Evolutionary conservation across 2,329 filamentous ascomycete species (phyloP).

Genomic region (Pseudocercospora fuligena): DNA sequence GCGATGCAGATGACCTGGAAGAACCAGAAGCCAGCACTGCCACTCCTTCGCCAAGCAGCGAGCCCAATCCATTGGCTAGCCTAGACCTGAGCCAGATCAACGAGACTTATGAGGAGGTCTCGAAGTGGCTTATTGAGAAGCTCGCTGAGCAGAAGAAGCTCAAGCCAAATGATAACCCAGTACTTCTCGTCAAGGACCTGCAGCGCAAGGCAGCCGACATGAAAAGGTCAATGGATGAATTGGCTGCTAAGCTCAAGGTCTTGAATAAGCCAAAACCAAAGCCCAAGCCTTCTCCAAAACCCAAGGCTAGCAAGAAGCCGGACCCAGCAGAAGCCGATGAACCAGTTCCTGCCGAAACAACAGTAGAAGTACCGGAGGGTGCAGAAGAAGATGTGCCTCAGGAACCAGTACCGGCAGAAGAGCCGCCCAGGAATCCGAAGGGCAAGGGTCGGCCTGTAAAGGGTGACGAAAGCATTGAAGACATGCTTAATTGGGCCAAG

Average conservation of each 20-base stretch:
- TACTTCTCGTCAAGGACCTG: conserved; percentile 74
- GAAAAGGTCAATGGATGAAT: conserved; percentile 69
- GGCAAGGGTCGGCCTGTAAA: conserved; percentile 22
- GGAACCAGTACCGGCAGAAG: conserved; percentile 6
- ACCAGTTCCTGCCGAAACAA: conserved; percentile 19
- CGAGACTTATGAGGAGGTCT: conserved; percentile 64
- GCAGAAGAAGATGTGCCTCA: conserved; percentile 6
- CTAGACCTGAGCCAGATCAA: conserved; percentile 73
- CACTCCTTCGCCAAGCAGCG: conserved; percentile 44
- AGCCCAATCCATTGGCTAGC: conserved; percentile 68
- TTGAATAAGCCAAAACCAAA: conserved; percentile 27
- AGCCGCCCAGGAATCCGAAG: conserved; percentile 13
- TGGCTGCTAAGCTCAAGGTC: conserved; percentile 61
- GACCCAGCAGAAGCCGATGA: conserved; percentile 20
- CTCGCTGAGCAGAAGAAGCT: conserved; percentile 73
- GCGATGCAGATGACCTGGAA: conserved; percentile 75
- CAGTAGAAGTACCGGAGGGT: conserved; percentile 17
- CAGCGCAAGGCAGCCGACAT: conserved; percentile 71
- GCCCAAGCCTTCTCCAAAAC: conserved; percentile 26
- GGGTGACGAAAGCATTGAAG: conserved; percentile 30
- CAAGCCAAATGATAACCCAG: conserved; percentile 71
- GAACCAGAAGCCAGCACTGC: conserved; percentile 62
- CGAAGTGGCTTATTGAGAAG: conserved; percentile 76
- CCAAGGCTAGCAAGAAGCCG: conserved; percentile 31
- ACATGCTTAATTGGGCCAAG: conserved; percentile 31